Base-by-base conservation (phyloP, 139 green algal genomes). In the Parachlorella kessleri region DNA sequence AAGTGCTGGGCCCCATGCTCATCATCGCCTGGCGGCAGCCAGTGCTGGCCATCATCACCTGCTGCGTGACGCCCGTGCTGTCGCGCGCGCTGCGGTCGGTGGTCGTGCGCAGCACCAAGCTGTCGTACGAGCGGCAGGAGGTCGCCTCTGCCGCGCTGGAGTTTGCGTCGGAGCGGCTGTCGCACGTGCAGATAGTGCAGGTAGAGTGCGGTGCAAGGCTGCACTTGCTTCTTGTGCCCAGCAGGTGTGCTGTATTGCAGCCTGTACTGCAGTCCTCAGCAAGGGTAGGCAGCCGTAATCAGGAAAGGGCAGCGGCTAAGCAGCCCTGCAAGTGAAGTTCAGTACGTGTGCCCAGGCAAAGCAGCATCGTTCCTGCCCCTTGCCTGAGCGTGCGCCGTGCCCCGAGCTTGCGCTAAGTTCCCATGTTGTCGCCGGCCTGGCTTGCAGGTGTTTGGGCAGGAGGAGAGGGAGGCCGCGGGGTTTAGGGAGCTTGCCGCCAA, bases 101-200 rank as follows among this genome's bases (percentile, higher is more conserved):
- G 26, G 77, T 86, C 6, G 76, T 78, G 28, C 78, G 74, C 55
- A 66, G 48, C 53, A 48, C 70, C 3, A 40, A 70, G 35, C 65
- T 86, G 55, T 72, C 73, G 66, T 77, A 75, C 72, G 23, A 71
- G 48, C 70, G 81, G 26, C 81, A 86, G 63, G 36, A 41, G 48
- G 80, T 66, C 48, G 33, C 73, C 37, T 55, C 69, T 3, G 5
- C 32, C 23, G 69, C 81, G 8, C 67, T 83, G 70, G 55, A 83
- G 40, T 86, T 77, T 80, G 81, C 81, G 6, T 65, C 76, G 18
- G 70, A 86, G 35, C 70, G 81, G 28, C 68, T 86, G 33, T 33
- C 40, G 3, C 48, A 79, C 26, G 77, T 83, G 38, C 70, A 76
- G 38, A 86, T 76, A 8, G 81, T 86, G 41, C 75, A 86, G 48